Conservation (phyloP, 2,329 filamentous ascomycete species). For the Aphanoascus verrucosus region DNA sequence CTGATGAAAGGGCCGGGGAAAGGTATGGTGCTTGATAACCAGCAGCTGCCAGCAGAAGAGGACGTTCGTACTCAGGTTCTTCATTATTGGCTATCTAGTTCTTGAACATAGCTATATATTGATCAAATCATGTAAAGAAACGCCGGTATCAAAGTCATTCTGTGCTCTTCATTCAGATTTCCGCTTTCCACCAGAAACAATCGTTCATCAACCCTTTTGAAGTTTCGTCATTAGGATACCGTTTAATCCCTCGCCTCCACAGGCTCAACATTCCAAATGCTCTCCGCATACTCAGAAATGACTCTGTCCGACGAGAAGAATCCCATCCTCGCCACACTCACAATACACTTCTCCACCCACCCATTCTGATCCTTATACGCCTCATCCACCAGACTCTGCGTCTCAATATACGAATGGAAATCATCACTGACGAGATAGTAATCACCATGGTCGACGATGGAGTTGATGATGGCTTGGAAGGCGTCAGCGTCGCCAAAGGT, state of each 20-base stretch:
- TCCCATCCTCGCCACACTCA: slow-evolving; percentile 82
- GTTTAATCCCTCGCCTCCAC: slow-evolving; percentile 32
- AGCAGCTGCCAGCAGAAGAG: neutral
- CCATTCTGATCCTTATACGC: slow-evolving; percentile 84
- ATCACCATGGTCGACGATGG: slow-evolving; percentile 85
- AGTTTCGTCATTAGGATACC: neutral
- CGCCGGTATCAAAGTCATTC: too few relatives aligned
- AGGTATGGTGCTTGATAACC: too few relatives aligned
- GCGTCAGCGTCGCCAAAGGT: slow-evolving; percentile 68
- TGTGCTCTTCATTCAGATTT: too few relatives aligned
- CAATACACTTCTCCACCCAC: slow-evolving; percentile 86
- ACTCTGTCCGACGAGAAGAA: slow-evolving; percentile 94
- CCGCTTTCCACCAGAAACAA: too few relatives aligned
- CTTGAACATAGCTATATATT: too few relatives aligned
- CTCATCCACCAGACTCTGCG: slow-evolving; percentile 81
- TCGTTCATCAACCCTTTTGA: neutral
- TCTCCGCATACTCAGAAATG: slow-evolving; percentile 94
- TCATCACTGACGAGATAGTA: slow-evolving; percentile 98
- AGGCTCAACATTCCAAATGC: slow-evolving; percentile 94
- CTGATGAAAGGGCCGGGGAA: too few relatives aligned
- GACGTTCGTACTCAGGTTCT: too few relatives aligned
- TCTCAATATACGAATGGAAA: slow-evolving; percentile 88
- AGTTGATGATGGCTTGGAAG: slow-evolving; percentile 73
- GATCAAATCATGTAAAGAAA: too few relatives aligned
- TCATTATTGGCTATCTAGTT: too few relatives aligned